Evolutionary conservation across 768 basidiomycete genomes (phyloP).

Genomic region (Agaricus bisporus): DNA sequence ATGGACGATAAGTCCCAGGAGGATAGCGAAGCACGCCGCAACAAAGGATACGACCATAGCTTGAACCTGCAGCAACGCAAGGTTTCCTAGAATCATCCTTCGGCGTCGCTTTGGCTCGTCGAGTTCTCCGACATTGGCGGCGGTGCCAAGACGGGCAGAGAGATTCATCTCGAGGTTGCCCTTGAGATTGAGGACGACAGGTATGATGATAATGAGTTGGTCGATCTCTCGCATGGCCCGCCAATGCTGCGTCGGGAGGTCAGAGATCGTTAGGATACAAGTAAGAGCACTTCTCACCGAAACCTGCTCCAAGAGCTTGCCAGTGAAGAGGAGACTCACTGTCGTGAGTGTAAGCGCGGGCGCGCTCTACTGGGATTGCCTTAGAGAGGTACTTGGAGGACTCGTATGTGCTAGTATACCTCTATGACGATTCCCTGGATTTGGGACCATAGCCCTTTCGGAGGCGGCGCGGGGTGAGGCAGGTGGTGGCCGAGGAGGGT

Average conservation of each 20-base stretch:
- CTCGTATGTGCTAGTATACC: conserved; percentile 33
- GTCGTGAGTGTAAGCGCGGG: conserved; percentile 85
- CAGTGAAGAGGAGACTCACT: conserved; percentile 82
- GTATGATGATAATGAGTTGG: conserved; percentile 95
- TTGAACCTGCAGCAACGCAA: conserved; percentile 88
- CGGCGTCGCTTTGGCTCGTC: conserved; percentile 62
- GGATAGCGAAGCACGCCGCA: conserved; percentile 71
- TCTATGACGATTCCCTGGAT: conserved; percentile 62
- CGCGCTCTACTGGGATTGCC: conserved; percentile 51
- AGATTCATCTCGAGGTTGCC: conserved; percentile 99
- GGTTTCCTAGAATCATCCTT: conserved; percentile 70
- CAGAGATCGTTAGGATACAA: not conserved
- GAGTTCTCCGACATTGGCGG: conserved; percentile 89
- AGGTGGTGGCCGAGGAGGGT: conserved; percentile 35
- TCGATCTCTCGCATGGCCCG: conserved; percentile 83
- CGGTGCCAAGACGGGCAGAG: conserved; percentile 90
- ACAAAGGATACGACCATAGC: conserved; percentile 85
- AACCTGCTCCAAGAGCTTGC: conserved; percentile 82
- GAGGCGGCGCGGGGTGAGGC: conserved; percentile 4
- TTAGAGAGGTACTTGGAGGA: not conserved
- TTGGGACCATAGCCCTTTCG: conserved; percentile 43
- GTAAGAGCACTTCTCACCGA: conserved; percentile 48
- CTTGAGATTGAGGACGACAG: conserved; percentile 90
- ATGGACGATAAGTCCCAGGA: conserved; percentile 62
- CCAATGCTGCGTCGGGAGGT: conserved; percentile 55